A percentile compares a stretch with the other conserved stretches of the same genome.
Conservation (phyloP, 768 basidiomycete genomes). For the Leccinum variicolor region DNA sequence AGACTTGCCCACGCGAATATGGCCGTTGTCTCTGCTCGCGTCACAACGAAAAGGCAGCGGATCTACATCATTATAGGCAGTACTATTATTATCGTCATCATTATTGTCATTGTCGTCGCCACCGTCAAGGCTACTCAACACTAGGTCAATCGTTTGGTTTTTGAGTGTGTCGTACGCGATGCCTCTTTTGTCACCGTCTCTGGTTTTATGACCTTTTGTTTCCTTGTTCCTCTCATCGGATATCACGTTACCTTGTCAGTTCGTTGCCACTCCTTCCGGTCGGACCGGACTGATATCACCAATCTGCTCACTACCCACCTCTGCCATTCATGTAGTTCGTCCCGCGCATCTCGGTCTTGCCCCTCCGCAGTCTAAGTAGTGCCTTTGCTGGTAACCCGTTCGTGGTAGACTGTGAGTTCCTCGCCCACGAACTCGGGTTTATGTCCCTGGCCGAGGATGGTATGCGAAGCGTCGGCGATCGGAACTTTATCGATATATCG, state of each 20-base stretch:
- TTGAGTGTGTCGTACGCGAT: not conserved
- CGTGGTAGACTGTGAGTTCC: constrained; percentile 87
- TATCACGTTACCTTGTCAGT: not conserved
- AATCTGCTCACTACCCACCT: constrained; percentile 4
- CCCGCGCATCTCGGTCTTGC: constrained; percentile 89
- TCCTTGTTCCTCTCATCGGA: constrained; percentile 6
- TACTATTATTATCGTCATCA: constrained; percentile 61
- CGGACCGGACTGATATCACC: constrained; percentile 12
- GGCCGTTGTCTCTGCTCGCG: constrained; percentile 80
- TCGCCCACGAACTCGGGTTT: constrained; percentile 89
- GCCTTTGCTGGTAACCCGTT: constrained; percentile 98
- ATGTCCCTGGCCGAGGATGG: constrained; percentile 89
- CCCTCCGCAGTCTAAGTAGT: constrained; percentile 73
- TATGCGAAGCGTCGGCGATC: constrained; percentile 92
- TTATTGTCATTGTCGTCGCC: constrained; percentile 57
- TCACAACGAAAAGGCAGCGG: constrained; percentile 92
- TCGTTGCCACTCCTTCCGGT: constrained; percentile 21
- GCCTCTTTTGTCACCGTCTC: not conserved
- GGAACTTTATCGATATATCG: constrained; percentile 74
- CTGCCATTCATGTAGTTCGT: constrained; percentile 35
- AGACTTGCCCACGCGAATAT: constrained; percentile 82
- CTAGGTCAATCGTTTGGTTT: constrained; percentile 1
- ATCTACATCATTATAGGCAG: constrained; percentile 81
- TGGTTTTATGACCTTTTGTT: not conserved
- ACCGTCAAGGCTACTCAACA: constrained; percentile 42